phyloP scores from a whole-genome alignment of 495 filamentous ascomycete species.

The Neurospora sp. region DNA sequence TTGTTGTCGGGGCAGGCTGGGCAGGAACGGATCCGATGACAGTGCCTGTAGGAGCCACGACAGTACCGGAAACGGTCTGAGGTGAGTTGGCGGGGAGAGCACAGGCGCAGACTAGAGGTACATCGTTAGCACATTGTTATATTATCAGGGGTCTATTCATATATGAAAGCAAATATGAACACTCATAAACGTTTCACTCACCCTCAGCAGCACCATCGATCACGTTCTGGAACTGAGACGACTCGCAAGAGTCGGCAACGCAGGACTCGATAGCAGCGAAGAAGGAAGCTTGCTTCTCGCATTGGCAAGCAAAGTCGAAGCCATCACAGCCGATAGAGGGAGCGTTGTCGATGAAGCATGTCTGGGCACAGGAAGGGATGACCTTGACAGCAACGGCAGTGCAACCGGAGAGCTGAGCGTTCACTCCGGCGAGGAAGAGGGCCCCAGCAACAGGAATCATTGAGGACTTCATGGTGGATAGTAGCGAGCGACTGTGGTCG shows the following conservation, averaged over 20 bases:
- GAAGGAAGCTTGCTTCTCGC: constrained; percentile 16
- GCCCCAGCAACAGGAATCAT: neutral
- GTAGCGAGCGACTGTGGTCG: neutral
- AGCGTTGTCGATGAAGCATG: constrained; percentile 20
- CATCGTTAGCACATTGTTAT: constrained; percentile 12
- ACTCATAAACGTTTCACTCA: neutral
- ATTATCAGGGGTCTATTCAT: too few relatives aligned
- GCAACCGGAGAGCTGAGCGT: constrained; percentile 10
- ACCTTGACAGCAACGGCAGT: constrained; percentile 13
- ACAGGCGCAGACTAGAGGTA: neutral
- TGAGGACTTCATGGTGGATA: constrained; percentile 8
- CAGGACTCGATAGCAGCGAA: constrained; percentile 20
- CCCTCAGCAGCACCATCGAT: constrained; percentile 17
- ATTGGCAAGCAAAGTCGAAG: constrained; percentile 24
- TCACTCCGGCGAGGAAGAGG: neutral
- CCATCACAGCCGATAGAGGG: constrained; percentile 17
- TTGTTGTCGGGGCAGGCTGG: neutral
- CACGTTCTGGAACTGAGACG: constrained; percentile 13
- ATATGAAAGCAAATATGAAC: too few relatives aligned
- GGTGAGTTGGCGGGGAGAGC: neutral
- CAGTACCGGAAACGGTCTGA: neutral
- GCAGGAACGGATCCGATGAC: neutral
- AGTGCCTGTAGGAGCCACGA: neutral
- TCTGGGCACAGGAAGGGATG: constrained; percentile 22
- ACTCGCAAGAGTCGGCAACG: constrained; percentile 14